phyloP scores from a whole-genome alignment of 2,329 filamentous ascomycete genomes.

The Amauroascus verrucosus region DNA sequence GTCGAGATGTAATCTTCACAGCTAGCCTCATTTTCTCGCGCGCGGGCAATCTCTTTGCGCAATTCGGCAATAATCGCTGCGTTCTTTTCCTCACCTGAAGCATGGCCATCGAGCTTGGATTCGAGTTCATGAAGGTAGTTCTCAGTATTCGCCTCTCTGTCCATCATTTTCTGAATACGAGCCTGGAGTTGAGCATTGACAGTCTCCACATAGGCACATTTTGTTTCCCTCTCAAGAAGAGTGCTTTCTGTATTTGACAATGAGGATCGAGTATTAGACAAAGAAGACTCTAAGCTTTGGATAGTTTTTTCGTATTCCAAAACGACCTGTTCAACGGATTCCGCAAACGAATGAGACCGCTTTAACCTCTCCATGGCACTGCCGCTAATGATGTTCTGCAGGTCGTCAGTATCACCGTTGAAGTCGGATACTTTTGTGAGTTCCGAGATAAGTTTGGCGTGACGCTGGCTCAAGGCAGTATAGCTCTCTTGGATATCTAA shows the following conservation, averaged over 20 bases:
- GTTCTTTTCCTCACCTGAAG: slow-evolving; percentile 86
- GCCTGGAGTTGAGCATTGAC: slow-evolving; percentile 82
- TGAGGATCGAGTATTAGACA: slow-evolving; percentile 76
- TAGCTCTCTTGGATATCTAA: slow-evolving; percentile 93
- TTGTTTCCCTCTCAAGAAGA: slow-evolving; percentile 85
- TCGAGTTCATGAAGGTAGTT: slow-evolving; percentile 88
- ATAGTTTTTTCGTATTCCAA: slow-evolving; percentile 99
- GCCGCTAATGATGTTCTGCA: slow-evolving; percentile 50
- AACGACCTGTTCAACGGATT: slow-evolving; percentile 91
- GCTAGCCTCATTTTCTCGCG: slow-evolving; percentile 79
- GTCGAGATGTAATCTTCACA: slow-evolving; percentile 97
- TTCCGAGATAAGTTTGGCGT: slow-evolving; percentile 90
- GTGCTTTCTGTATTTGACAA: slow-evolving; percentile 76
- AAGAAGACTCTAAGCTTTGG: slow-evolving; percentile 78
- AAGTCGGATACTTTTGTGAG: slow-evolving; percentile 75
- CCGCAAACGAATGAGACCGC: slow-evolving; percentile 88
- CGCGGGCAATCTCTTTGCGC: slow-evolving; percentile 78
- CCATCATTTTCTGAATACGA: slow-evolving; percentile 83
- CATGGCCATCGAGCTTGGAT: slow-evolving; percentile 77
- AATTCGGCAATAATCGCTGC: slow-evolving; percentile 74
- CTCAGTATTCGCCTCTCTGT: slow-evolving; percentile 85
- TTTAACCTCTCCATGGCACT: slow-evolving; percentile 83
- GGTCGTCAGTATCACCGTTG: slow-evolving; percentile 32
- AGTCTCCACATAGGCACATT: slow-evolving; percentile 84
- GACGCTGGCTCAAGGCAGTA: slow-evolving; percentile 75